Base-by-base conservation (phyloP, 257 asterid species). In the Pogostemon cablin region DNA sequence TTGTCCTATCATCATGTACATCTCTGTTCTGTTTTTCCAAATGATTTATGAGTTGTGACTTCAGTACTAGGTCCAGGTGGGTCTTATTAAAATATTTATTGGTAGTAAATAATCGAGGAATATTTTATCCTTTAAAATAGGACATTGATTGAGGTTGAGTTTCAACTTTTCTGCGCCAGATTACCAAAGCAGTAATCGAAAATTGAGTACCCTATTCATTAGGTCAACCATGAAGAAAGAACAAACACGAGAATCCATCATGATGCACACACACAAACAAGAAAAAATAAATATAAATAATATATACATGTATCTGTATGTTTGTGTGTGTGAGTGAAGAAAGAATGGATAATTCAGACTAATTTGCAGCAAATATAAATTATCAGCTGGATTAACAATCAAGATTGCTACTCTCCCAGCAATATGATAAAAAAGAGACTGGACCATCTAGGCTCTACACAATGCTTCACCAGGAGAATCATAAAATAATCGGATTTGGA, bases 301-400 rank as follows among this genome's bases (percentile, higher is more conserved):
- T 5, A 39, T 17, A 38, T 50, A 10, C 3, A 38, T 11, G 34
- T 5, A 49, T 5, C 7, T 2, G 9, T 39, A 38, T 9, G 25
- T 20, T 4, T 9, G 59, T 46, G 6, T 15, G 9, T 69, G 32
- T 25, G 32, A 25, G 32, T 25, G 32, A 35, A 39, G 39, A 34
- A 1, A 3, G 12, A 15, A 38, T 3, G 25, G 43, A 68, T 55
- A 55, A 55, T 3, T 54, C 7, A 5, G 34, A 41, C 10, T n/a
- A 3, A 40, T 6, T 48, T 42, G 65, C 68, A 74, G 46, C 70
- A 60, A 39, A 40, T 35, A 57, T 3, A 9, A 68, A 53, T 48
- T 4, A 57, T 58, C 43, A 66, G 55, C 41, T 15, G 35, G 47
- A 43, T 12, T 55, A 54, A 42, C 12, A 52, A 41, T 48, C 20